phyloP scores from a whole-genome alignment of 73 alveolate species.

The Effrenium voratum region DNA sequence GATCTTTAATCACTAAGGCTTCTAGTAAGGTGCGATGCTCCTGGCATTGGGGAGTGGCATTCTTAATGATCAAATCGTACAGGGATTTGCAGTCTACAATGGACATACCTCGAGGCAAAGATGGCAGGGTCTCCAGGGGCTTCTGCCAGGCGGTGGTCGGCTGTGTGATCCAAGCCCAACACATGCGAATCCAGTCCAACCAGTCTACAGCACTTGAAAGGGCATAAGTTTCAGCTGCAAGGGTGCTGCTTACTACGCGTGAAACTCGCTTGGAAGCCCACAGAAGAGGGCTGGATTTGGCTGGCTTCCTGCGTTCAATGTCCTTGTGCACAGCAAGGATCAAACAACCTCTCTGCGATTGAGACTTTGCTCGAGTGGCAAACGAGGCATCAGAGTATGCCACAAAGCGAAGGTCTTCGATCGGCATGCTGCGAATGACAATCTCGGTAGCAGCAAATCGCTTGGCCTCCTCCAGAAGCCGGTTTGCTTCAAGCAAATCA shows the following conservation, averaged over 20 bases:
- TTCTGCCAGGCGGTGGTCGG: not conserved
- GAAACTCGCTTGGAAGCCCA: not conserved
- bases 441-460: not conserved
- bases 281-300: not conserved
- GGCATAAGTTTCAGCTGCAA: conserved; percentile 9
- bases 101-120: not conserved
- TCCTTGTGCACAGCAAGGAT: not conserved
- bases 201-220: not conserved
- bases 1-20: not conserved
- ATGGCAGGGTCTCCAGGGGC: not conserved
- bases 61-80: not conserved
- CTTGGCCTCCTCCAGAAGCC: not conserved
- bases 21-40: conserved; percentile 17
- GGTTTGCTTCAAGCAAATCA: not conserved
- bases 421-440: not conserved
- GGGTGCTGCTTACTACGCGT: not conserved
- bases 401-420: not conserved
- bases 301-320: not conserved
- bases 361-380: not conserved
- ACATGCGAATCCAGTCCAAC: not conserved
- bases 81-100: conserved; percentile 26
- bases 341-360: not conserved
- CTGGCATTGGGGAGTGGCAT: not conserved
- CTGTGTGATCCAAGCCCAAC: not conserved
- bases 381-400: conserved; percentile 1